phyloP scores from a whole-genome alignment of 2,329 filamentous ascomycete species.

The Emergomyces africanus region DNA sequence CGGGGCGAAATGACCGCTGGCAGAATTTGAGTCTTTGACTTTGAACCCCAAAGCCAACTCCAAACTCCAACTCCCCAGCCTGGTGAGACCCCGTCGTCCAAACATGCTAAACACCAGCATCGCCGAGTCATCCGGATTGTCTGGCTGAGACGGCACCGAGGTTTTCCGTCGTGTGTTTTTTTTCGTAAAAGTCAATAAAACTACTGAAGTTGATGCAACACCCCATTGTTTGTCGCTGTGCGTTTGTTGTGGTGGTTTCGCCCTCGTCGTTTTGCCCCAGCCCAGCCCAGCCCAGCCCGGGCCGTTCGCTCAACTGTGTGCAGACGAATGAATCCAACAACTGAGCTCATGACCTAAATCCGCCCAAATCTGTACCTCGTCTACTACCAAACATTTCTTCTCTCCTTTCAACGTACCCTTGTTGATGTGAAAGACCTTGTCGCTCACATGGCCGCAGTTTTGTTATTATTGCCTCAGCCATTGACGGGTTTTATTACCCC shows the following conservation, averaged over 20 bases:
- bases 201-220: background rate
- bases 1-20: background rate
- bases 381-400: background rate
- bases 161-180: no score
- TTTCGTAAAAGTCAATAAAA: no score
- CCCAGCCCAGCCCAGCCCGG: no score
- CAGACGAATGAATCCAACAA: background rate
- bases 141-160: background rate
- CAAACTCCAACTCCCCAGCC: background rate
- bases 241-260: background rate
- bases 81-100: background rate
- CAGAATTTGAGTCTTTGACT: background rate
- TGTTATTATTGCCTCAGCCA: background rate
- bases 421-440: conserved; percentile 6
- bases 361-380: background rate
- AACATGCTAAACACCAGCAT: background rate
- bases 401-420: conserved; percentile 2
- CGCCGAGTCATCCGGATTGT: background rate
- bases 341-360: conserved; percentile 1
- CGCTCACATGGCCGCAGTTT: conserved; percentile 20
- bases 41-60: no score
- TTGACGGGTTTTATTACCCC: conserved; percentile 2
- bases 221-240: background rate
- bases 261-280: background rate
- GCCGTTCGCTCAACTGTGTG: background rate